These are phyloP conservation scores for Cornus controversa DNA, from an alignment of 148 eudicot genomes.

Conservation along the genomic window DNA sequence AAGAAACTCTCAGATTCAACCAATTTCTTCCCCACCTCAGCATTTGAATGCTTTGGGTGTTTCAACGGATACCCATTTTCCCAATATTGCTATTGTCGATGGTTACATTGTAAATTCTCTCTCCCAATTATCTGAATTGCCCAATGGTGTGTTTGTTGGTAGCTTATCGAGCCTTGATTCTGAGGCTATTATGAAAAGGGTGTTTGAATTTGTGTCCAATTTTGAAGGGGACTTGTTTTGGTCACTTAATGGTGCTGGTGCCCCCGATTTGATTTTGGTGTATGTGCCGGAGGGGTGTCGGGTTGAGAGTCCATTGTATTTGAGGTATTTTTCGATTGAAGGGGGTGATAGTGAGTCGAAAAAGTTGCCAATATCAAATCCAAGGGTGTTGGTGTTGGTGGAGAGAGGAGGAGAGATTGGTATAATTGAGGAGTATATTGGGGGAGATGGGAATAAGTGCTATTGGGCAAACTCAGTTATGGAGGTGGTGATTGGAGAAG, in stretches of 20 bases:
- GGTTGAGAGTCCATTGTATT: constrained; percentile 64
- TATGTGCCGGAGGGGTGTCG: constrained; percentile 82
- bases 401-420: constrained; percentile 89
- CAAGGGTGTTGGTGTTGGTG: constrained; percentile 82
- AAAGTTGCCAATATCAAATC: constrained; percentile 72
- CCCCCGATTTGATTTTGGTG: constrained; percentile 71
- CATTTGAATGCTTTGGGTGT: constrained; percentile 13
- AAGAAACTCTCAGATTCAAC: constrained; percentile 59
- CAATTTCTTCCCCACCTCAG: constrained; percentile 37
- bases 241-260: constrained; percentile 81
- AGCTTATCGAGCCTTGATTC: constrained; percentile 44
- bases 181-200: constrained; percentile 50
- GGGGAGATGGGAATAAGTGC: constrained; percentile 54
- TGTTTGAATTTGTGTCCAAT: constrained; percentile 49
- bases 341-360: constrained; percentile 59
- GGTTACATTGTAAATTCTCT: constrained; percentile 54
- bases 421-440: constrained; percentile 70
- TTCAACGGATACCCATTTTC: constrained; percentile 49
- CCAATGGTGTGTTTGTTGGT: constrained; percentile 75
- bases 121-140: constrained; percentile 45
- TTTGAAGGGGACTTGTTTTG: constrained; percentile 89
- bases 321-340: constrained; percentile 56
- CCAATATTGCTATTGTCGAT: constrained; percentile 68
- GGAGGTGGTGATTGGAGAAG: constrained; percentile 73
- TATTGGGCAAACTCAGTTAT: constrained; percentile 90